phyloP scores from a whole-genome alignment of 768 basidiomycete genomes.

The Phanerochaete sordida region DNA sequence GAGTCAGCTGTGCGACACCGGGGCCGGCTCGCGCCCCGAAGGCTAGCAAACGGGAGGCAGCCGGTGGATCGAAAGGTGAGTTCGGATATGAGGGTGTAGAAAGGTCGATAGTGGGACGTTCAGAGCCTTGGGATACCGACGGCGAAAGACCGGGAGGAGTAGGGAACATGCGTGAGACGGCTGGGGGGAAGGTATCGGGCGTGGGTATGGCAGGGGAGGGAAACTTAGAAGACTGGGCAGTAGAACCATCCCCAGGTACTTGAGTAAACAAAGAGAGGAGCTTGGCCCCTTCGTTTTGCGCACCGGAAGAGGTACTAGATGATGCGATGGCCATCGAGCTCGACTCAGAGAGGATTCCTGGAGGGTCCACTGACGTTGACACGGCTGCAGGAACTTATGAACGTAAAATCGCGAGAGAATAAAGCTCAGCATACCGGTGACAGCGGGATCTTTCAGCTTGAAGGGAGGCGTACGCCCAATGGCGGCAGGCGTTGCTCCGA shows the following conservation, averaged over 20 bases:
- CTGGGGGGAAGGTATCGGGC: conserved; percentile 4
- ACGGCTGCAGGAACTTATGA: background rate
- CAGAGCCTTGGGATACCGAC: background rate
- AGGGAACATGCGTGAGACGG: conserved; percentile 35
- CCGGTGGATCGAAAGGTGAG: conserved; percentile 35
- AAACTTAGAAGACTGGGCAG: background rate
- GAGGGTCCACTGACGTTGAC: background rate
- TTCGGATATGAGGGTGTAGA: conserved; percentile 22
- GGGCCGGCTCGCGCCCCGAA: conserved; percentile 30
- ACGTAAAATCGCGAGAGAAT: background rate
- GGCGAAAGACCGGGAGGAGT: conserved; percentile 19
- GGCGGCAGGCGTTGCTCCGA: background rate
- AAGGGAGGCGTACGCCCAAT: background rate
- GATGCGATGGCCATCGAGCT: background rate
- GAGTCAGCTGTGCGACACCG: conserved; percentile 10
- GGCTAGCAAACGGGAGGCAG: conserved; percentile 42
- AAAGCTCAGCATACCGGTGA: background rate
- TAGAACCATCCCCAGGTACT: background rate
- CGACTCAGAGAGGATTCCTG: background rate
- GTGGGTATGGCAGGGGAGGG: background rate
- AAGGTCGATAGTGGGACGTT: conserved; percentile 5
- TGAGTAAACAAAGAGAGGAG: conserved; percentile 12
- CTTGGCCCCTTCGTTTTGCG: background rate
- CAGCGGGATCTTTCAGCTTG: background rate
- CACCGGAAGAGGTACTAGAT: background rate